A percentile compares a stretch with the other conserved stretches of the same genome.
These are phyloP conservation scores for Phaeolepiota aurea DNA, from an alignment of 768 basidiomycete genomes.

Conservation along the genomic window DNA sequence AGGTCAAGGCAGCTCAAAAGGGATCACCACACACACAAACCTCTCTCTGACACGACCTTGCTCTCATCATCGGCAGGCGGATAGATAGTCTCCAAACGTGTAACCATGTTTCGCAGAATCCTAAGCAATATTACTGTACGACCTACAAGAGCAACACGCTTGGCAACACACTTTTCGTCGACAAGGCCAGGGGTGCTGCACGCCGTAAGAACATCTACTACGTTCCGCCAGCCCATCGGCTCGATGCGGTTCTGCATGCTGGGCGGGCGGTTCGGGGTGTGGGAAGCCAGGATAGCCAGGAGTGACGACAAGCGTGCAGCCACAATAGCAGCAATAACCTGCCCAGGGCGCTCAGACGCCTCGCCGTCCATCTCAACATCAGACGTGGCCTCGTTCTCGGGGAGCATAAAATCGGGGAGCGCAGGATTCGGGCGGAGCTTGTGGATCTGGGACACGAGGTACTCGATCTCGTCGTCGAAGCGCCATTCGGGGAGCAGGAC, in stretches of 20 bases:
- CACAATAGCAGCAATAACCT: constrained; percentile 32
- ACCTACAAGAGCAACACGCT: too few relatives aligned
- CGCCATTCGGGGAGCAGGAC: constrained; percentile 62
- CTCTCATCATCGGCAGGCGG: not conserved
- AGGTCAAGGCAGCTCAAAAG: too few relatives aligned
- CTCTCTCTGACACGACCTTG: not conserved
- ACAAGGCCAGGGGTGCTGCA: not conserved
- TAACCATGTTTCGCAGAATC: not conserved
- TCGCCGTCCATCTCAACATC: not conserved
- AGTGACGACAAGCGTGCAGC: constrained; percentile 40
- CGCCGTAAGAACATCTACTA: constrained; percentile 45
- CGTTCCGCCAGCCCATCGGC: constrained; percentile 54
- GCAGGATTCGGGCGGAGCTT: constrained; percentile 12
- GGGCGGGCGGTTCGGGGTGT: constrained; percentile 44
- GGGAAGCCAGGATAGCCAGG: constrained; percentile 44
- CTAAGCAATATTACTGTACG: too few relatives aligned
- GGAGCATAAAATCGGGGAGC: constrained; percentile 7
- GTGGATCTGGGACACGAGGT: constrained; percentile 32
- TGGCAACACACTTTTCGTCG: not conserved
- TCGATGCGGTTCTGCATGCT: constrained; percentile 60
- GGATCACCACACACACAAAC: not conserved
- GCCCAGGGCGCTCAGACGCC: constrained; percentile 14
- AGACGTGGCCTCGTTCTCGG: not conserved
- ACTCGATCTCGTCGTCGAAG: constrained; percentile 58
- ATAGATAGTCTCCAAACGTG: not conserved